Evolutionary conservation across 306 rosid species (phyloP), one percentile per base, ranked within the genome.

Genomic region (Quercus mongolica): DNA sequence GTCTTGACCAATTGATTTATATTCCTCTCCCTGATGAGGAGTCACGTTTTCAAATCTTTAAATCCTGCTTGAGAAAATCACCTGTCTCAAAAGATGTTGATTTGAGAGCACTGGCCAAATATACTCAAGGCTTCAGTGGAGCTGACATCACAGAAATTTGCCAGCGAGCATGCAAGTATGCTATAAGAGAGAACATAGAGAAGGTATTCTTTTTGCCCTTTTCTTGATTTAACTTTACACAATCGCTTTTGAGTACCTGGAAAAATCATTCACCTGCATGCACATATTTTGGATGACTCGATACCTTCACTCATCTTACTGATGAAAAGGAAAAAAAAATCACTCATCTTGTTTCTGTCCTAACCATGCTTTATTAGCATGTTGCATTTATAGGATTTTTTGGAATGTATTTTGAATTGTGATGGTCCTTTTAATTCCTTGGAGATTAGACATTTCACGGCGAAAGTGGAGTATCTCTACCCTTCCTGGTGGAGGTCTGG

Each of bases 11-110:
- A 6, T 74, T 88, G 86, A 85, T 88, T 83, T 88, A 88, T 69
- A 88, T 88, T 79, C 91, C 91, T 79, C 91, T 88, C 44, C 91
- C 91, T 54, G 89, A 88, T 57, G 89, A 88, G 73, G 91, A 83
- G 13, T 88, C 91, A 23, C 89, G 89, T 38, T 64, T 65, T 56
- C 82, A 84, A 56, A 88, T 88, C 55, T 88, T 88, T 57, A 88
- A 83, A 79, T 76, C 91, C 25, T 88, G 91, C 88, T 74, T 86
- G 89, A 85, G 91, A 74, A 88, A 86, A 81, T 86, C 91, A 51
- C 91, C 89, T 41, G 2, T 88, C 56, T 80, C 91, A 0, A 88
- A 86, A 76, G 86, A 85, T 74, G 91, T 88, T 65, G 89, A 88
- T 81, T 64, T 88, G 83, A 76, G 83, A 74, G 89, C 88, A 56